Evolutionary conservation across 495 filamentous ascomycete species (phyloP), one percentile per base, ranked within the genome.

Genomic region (Penicillium soppii): DNA sequence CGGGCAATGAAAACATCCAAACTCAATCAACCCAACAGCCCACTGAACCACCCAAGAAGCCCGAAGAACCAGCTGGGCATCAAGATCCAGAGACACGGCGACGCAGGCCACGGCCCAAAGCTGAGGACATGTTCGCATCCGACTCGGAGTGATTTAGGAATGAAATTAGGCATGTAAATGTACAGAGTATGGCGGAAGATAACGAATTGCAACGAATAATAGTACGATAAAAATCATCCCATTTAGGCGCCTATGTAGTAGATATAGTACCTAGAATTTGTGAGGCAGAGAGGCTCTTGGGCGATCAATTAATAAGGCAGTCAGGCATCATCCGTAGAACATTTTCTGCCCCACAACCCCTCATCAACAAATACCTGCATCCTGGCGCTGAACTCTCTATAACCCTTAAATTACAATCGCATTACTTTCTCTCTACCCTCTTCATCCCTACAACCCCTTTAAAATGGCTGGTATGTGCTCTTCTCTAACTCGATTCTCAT

Each of bases 91-190:
- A 50, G 39, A 51, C 61, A 27, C 55, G 62, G 38, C 57, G 68
- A 41, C 70, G 72, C 53, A 76, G 73, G 57, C 82, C 80, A 55
- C 82, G 91, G 41, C 89, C 90, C 64, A 89, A 83, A 54, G 92
- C 92, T 4, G 90, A 90, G 61, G 92, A 97, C 62, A 95, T 97
- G 91, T 97, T 96, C 81, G 92, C 88, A 13, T 83, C 79, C 1
- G 77, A 81, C 36, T 68, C 67, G n/a, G 75, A n/a, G n/a, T n/a
- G n/a, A n/a, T n/a, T n/a, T n/a, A n/a, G n/a, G n/a, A 78, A 38
- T 73, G 49, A 73, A 23, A 15, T 44, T 29, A 37, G 30, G 29
- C 44, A 52, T 29, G 52, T 40, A 61, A 56, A 56, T 53, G 57
- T 52, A 56, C 43, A 17, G 35, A 39, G 15, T 49, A 49, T 32